phyloP scores from a whole-genome alignment of 768 basidiomycete genomes.

The Lyophyllum atratum region DNA sequence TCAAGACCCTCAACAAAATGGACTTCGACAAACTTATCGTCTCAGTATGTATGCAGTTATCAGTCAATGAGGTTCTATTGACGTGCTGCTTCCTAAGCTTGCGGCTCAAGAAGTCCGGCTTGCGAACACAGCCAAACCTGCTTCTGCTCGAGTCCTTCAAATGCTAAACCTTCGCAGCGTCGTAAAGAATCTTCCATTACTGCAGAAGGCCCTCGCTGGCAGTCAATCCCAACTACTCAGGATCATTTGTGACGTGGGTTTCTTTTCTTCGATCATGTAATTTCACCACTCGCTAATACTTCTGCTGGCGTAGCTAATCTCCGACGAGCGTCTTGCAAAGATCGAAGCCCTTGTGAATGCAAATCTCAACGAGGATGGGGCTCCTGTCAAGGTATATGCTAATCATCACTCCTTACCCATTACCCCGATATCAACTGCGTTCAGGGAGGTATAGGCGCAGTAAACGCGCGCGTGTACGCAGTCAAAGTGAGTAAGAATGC shows the following conservation, averaged over 20 bases:
- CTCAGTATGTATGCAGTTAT: constrained; percentile 41
- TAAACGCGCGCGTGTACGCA: constrained; percentile 87
- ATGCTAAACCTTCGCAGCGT: constrained; percentile 79
- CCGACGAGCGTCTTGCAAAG: constrained; percentile 66
- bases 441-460: constrained; percentile 70
- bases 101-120: constrained; percentile 61
- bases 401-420: neutral
- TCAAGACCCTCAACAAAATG: constrained; percentile 73
- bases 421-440: neutral
- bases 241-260: constrained; percentile 59
- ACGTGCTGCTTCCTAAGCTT: constrained; percentile 45
- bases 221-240: constrained; percentile 60
- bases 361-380: constrained; percentile 74
- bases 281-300: neutral
- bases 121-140: constrained; percentile 58
- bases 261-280: neutral
- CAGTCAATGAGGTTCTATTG: neutral
- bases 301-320: constrained; percentile 56
- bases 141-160: constrained; percentile 69
- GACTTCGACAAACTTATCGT: constrained; percentile 89
- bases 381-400: constrained; percentile 53
- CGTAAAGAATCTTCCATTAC: constrained; percentile 63
- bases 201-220: constrained; percentile 63
- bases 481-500: constrained; percentile 47
- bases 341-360: constrained; percentile 62